phyloP scores from a whole-genome alignment of 768 basidiomycete species.

The Cyclocybe cylindracea region DNA sequence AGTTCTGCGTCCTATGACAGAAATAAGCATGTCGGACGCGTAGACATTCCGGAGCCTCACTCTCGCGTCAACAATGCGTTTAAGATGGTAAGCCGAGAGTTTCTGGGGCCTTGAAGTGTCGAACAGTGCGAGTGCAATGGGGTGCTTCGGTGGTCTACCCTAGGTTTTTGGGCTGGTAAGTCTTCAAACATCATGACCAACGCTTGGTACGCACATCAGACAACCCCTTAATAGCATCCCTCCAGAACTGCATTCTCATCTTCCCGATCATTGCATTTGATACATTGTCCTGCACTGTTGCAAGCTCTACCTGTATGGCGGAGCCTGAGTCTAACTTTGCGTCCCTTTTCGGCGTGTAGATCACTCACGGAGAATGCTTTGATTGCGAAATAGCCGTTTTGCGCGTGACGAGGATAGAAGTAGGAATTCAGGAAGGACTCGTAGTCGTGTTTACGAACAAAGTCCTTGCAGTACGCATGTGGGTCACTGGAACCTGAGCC shows the following conservation, averaged over 20 bases:
- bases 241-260: slow-evolving; percentile 88
- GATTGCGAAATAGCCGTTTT: slow-evolving; percentile 72
- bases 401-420: slow-evolving; percentile 67
- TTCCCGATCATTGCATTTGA: slow-evolving; percentile 75
- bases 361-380: slow-evolving; percentile 81
- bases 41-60: slow-evolving; percentile 41
- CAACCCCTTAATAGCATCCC: slow-evolving; percentile 72
- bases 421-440: slow-evolving; percentile 73
- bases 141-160: slow-evolving; percentile 79
- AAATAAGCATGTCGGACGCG: slow-evolving; percentile 10
- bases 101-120: slow-evolving; percentile 50
- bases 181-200: slow-evolving; percentile 8
- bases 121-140: slow-evolving; percentile 74
- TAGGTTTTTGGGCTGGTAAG: slow-evolving; percentile 29
- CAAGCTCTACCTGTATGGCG: slow-evolving; percentile 64
- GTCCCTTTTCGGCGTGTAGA: slow-evolving; percentile 5
- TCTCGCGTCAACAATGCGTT: slow-evolving; percentile 82
- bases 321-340: slow-evolving; percentile 5
- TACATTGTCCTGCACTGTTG: slow-evolving; percentile 74
- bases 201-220: slow-evolving; percentile 48
- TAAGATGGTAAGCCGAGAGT: slow-evolving; percentile 74
- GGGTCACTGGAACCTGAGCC: slow-evolving; percentile 39
- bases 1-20: slow-evolving; percentile 63
- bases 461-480: slow-evolving; percentile 63
- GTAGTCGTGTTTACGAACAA: slow-evolving; percentile 81